Percentiles rank a stretch among this genome's conserved stretches.
These are phyloP conservation scores for Carex pumila DNA, from an alignment of 176 grass and related monocot genomes.

Conservation along the genomic window DNA sequence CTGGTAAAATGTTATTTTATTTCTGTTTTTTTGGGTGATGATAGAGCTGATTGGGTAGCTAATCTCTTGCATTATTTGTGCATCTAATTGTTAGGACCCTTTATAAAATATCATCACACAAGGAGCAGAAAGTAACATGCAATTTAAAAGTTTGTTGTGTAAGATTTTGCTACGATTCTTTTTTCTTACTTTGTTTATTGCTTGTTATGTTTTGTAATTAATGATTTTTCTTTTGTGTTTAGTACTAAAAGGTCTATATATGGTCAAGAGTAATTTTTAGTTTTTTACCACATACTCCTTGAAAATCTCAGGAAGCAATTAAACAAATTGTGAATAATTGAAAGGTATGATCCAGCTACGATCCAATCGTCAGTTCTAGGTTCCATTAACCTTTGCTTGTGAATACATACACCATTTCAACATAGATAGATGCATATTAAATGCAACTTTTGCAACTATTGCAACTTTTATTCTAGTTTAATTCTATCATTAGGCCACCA, in stretches of 20 bases:
- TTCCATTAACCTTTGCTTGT: background rate
- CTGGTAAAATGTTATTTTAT: conserved; percentile 6
- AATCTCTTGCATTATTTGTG: background rate
- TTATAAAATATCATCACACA: background rate
- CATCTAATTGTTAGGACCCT: background rate
- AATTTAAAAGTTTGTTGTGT: background rate
- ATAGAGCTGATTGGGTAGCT: background rate
- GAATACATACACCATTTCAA: background rate
- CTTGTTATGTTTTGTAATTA: background rate
- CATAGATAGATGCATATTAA: no score
- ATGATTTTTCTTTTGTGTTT: no score
- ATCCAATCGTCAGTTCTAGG: background rate
- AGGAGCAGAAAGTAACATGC: background rate
- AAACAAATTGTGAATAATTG: background rate
- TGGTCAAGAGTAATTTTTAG: no score
- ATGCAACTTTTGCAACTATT: no score
- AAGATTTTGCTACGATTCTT: background rate
- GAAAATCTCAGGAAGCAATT: background rate
- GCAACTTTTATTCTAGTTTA: background rate
- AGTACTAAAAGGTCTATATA: no score
- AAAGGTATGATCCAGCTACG: background rate
- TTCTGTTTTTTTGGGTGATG: background rate
- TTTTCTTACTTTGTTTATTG: background rate
- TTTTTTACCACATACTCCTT: no score
- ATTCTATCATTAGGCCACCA: background rate